These are phyloP conservation scores for Gnomoniopsis smithogilvyi DNA, from an alignment of 2,329 filamentous ascomycete species.

Conservation along the genomic window DNA sequence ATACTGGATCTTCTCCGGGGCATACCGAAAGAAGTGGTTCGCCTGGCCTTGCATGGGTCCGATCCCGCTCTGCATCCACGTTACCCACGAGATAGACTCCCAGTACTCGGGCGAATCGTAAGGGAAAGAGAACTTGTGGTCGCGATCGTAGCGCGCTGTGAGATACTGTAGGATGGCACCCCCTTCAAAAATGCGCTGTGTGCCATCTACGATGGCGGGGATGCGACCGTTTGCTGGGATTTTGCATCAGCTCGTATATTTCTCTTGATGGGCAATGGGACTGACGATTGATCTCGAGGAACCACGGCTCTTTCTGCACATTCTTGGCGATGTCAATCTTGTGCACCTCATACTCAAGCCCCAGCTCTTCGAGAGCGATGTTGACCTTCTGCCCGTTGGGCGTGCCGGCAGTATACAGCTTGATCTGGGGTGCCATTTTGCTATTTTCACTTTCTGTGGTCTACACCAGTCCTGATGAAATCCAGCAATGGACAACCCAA, in stretches of 20 bases:
- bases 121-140: neutral
- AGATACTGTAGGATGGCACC: conserved; percentile 2
- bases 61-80: conserved; percentile 3
- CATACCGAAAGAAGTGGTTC: conserved; percentile 3
- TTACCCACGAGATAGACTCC: conserved; percentile 1
- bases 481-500: too few relatives aligned
- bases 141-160: neutral
- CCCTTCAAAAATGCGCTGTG: conserved; percentile 3
- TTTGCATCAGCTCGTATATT: neutral
- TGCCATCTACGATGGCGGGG: neutral
- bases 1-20: neutral
- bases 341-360: neutral
- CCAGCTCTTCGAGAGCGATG: conserved; percentile 2
- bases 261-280: neutral
- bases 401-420: neutral
- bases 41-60: conserved; percentile 4
- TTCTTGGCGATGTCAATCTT: neutral
- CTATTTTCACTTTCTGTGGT: too few relatives aligned
- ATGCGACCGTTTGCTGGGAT: neutral
- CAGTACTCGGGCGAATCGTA: conserved; percentile 2
- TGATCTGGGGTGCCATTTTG: neutral
- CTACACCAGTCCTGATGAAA: too few relatives aligned
- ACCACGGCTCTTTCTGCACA: neutral
- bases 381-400: conserved; percentile 2
- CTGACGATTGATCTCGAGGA: neutral